phyloP scores from a whole-genome alignment of 2,329 filamentous ascomycete genomes.

The Dothideomycetes sp. region DNA sequence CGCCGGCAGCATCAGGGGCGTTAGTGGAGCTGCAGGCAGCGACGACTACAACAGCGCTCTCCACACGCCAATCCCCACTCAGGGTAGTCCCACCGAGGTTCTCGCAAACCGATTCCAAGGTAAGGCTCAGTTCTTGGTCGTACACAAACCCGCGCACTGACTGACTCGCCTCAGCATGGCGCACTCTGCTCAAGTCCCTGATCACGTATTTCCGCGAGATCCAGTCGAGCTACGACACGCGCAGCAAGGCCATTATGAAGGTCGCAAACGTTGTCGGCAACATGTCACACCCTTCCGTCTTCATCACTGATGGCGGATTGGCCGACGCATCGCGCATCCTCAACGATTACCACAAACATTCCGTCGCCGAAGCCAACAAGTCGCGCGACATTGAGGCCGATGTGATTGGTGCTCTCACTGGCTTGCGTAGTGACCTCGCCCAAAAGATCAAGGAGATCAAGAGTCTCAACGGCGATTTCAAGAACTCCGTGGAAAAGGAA shows the following conservation, averaged over 20 bases:
- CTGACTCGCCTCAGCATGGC: constrained; percentile 58
- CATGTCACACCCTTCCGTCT: constrained; percentile 61
- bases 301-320: constrained; percentile 73
- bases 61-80: constrained; percentile 79
- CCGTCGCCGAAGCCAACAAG: constrained; percentile 74
- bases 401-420: constrained; percentile 78
- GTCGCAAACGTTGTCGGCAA: constrained; percentile 79
- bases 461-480: constrained; percentile 85
- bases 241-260: constrained; percentile 72
- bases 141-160: neutral
- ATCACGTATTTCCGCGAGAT: constrained; percentile 92
- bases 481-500: constrained; percentile 92
- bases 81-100: constrained; percentile 77
- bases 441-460: constrained; percentile 98
- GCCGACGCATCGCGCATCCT: constrained; percentile 77
- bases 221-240: constrained; percentile 77
- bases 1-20: constrained; percentile 75
- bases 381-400: constrained; percentile 85
- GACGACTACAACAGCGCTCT: constrained; percentile 76
- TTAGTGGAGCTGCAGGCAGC: constrained; percentile 49
- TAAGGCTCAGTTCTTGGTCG: constrained; percentile 28
- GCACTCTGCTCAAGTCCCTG: constrained; percentile 87
- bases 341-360: constrained; percentile 71
- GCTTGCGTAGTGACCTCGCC: constrained; percentile 75
- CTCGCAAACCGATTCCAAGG: constrained; percentile 83